Percentiles rank a stretch among this genome's conserved stretches.
These are phyloP conservation scores for Clohesyomyces aquaticus DNA, from an alignment of 495 filamentous ascomycete species.

Conservation along the genomic window DNA sequence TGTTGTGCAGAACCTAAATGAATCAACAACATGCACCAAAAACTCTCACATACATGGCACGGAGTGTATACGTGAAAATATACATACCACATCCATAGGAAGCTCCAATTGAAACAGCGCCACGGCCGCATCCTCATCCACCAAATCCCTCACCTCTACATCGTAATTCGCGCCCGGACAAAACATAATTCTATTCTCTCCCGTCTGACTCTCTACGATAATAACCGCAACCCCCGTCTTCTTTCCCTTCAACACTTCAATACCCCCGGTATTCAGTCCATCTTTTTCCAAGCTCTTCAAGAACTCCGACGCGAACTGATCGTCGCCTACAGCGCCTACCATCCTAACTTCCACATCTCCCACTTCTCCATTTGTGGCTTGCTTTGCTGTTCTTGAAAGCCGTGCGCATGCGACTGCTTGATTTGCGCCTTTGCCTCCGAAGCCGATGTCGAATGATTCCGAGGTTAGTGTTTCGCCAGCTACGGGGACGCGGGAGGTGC, in stretches of 20 bases:
- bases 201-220: slow-evolving; percentile 79
- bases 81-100: slow-evolving; percentile 66
- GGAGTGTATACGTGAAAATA: too few species aligned
- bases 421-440: slow-evolving; percentile 94
- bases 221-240: slow-evolving; percentile 81
- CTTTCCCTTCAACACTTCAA: slow-evolving; percentile 53
- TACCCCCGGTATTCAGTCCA: slow-evolving; percentile 64
- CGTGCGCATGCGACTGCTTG: slow-evolving; percentile 83
- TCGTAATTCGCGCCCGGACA: slow-evolving; percentile 73
- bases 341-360: slow-evolving; percentile 66
- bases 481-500: slow-evolving; percentile 78
- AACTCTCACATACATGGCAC: too few species aligned
- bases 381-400: slow-evolving; percentile 57
- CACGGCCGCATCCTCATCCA: slow-evolving; percentile 41
- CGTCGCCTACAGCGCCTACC: slow-evolving; percentile 79
- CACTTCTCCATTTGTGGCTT: slow-evolving; percentile 21
- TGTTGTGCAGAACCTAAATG: slow-evolving; percentile 57
- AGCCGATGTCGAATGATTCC: slow-evolving; percentile 73
- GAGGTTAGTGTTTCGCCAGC: slow-evolving; percentile 88
- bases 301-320: slow-evolving; percentile 63
- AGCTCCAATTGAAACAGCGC: slow-evolving; percentile 85
- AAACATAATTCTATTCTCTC: slow-evolving; percentile 87
- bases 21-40: not conserved
- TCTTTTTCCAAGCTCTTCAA: slow-evolving; percentile 49
- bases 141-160: slow-evolving; percentile 52